Percentiles rank a stretch among this genome's conserved stretches.
phyloP scores from a whole-genome alignment of 192 early-diverging fungal species.

The Coemansia sp. region DNA sequence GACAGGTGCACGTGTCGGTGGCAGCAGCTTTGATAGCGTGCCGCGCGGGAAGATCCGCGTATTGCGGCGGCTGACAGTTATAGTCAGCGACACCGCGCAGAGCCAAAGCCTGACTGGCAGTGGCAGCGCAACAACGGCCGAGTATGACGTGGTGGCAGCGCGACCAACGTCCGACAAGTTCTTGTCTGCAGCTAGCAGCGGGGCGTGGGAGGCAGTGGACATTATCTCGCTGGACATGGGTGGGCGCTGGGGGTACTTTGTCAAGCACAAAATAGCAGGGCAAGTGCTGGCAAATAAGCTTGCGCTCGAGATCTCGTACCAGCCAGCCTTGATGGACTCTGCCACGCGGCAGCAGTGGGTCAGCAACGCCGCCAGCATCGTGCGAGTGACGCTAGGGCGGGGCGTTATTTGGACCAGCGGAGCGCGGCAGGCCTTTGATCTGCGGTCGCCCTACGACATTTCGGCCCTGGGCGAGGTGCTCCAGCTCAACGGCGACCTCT shows the following conservation, averaged over 20 bases:
- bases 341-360: constrained; percentile 48
- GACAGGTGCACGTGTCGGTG: constrained; percentile 20
- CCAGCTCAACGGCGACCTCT: constrained; percentile 45
- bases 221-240: constrained; percentile 48
- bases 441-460: constrained; percentile 47
- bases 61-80: constrained; percentile 39
- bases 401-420: constrained; percentile 42
- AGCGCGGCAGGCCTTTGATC: constrained; percentile 29
- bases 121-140: constrained; percentile 7
- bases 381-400: constrained; percentile 41
- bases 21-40: constrained; percentile 1
- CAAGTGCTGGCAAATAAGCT: constrained; percentile 38
- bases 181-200: constrained; percentile 33
- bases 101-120: constrained; percentile 31
- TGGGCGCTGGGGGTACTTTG: constrained; percentile 43
- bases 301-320: constrained; percentile 36
- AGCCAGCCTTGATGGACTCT: constrained; percentile 26
- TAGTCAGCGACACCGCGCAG: constrained; percentile 39
- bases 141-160: constrained; percentile 49
- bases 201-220: constrained; percentile 41
- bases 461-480: constrained; percentile 39
- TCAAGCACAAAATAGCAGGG: constrained; percentile 45
- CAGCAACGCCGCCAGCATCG: constrained; percentile 37
- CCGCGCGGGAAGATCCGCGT: constrained; percentile 29
- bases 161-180: constrained; percentile 41